Percentiles rank a stretch among this genome's conserved stretches.
Conservation (phyloP, 306 rosid genomes). For the Quercus gilva region DNA sequence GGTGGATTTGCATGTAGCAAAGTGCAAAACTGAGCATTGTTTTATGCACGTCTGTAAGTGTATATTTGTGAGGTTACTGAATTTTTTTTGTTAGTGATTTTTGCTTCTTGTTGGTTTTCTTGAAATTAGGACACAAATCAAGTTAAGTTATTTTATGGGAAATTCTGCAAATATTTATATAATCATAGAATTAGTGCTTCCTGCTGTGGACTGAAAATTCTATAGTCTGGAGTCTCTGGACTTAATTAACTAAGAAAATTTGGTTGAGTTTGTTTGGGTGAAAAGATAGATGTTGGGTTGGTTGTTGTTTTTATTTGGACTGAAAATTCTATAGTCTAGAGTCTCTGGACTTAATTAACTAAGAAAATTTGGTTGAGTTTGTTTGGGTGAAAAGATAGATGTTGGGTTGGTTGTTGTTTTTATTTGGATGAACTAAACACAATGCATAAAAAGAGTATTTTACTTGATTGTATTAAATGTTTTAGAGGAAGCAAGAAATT, state of each 20-base stretch:
- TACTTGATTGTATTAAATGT: neutral
- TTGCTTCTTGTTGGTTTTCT: neutral
- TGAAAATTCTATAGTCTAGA: too few relatives aligned
- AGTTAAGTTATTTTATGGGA: neutral
- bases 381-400: neutral
- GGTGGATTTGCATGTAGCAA: neutral
- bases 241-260: neutral
- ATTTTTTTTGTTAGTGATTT: neutral
- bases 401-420: neutral
- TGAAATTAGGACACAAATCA: conserved; percentile 2
- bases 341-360: neutral
- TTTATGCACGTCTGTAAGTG: neutral
- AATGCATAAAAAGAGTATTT: neutral
- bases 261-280: neutral
- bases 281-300: neutral
- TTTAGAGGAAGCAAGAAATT: neutral
- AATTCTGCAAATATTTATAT: neutral
- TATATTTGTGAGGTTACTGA: neutral
- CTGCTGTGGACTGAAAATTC: conserved; percentile 2
- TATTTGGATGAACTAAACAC: neutral
- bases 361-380: conserved; percentile 1
- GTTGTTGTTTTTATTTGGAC: neutral
- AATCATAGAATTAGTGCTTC: neutral
- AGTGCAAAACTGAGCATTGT: neutral
- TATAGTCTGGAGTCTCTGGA: neutral